phyloP scores from a whole-genome alignment of 129 eudicot genomes.

The Chrysanthemum makinoi region DNA sequence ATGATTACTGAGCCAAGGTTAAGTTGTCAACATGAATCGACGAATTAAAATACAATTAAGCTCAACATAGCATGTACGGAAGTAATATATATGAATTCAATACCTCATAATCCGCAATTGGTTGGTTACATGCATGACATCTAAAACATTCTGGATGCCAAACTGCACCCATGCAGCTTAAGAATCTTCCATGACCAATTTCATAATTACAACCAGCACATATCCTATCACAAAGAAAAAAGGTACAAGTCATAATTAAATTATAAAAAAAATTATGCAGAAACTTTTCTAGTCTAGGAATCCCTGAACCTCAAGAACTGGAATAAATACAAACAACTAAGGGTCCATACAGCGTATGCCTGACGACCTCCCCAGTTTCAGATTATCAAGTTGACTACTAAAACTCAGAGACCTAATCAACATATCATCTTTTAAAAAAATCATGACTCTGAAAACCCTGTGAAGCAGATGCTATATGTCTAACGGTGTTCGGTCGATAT shows the following conservation, averaged over 20 bases:
- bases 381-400: no score
- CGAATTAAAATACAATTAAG: not conserved
- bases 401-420: no score
- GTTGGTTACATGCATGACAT: constrained; percentile 87
- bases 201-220: constrained; percentile 91
- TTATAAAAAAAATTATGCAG: not conserved
- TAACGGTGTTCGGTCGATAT: no score
- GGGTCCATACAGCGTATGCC: no score
- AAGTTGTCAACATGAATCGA: not conserved
- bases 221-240: constrained; percentile 44
- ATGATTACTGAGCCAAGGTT: not conserved
- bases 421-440: not conserved
- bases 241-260: constrained; percentile 1
- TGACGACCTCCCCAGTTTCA: no score
- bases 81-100: constrained; percentile 14
- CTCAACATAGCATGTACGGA: not conserved
- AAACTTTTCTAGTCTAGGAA: not conserved
- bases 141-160: constrained; percentile 98
- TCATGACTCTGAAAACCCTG: not conserved
- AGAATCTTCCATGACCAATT: constrained; percentile 85
- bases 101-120: constrained; percentile 92
- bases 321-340: not conserved
- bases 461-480: not conserved
- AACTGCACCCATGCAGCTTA: constrained; percentile 89
- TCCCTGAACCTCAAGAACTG: not conserved